These are phyloP conservation scores for Bondarzewia mesenterica DNA, from an alignment of 1,284 basidiomycete species.

Conservation along the genomic window DNA sequence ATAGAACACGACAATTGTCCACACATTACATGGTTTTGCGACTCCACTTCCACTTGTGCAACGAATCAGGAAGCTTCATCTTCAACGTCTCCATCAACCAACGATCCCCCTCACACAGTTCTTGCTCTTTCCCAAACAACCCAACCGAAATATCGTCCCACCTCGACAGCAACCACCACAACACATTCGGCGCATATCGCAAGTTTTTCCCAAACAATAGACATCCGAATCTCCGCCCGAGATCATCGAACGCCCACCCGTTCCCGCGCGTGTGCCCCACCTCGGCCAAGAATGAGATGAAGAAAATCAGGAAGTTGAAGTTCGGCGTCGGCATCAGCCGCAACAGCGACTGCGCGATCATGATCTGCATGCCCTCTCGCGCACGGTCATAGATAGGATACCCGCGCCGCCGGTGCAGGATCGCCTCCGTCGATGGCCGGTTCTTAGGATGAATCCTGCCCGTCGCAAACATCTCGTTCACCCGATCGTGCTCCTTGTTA, in stretches of 20 bases:
- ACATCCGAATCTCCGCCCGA: background rate
- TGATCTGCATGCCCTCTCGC: background rate
- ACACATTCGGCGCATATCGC: background rate
- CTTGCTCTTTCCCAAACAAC: background rate
- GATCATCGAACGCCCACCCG: background rate
- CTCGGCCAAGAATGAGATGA: background rate
- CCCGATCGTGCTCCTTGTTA: background rate
- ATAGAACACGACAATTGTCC: no score
- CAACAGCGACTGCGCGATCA: background rate
- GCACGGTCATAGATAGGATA: background rate
- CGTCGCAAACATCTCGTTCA: background rate
- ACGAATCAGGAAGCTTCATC: background rate
- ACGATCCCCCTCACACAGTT: background rate
- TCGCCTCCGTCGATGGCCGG: background rate
- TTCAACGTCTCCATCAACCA: background rate
- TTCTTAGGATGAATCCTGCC: background rate
- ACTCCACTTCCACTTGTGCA: background rate
- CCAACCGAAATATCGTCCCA: background rate
- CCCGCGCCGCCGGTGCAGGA: background rate
- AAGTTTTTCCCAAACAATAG: background rate
- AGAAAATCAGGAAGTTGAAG: background rate
- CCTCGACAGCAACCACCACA: background rate
- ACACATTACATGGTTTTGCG: no score
- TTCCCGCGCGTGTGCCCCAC: background rate
- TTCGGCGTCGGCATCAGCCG: background rate